Base-by-base conservation (phyloP, 352 stramenopile species). In the Aphanomyces invadans region DNA sequence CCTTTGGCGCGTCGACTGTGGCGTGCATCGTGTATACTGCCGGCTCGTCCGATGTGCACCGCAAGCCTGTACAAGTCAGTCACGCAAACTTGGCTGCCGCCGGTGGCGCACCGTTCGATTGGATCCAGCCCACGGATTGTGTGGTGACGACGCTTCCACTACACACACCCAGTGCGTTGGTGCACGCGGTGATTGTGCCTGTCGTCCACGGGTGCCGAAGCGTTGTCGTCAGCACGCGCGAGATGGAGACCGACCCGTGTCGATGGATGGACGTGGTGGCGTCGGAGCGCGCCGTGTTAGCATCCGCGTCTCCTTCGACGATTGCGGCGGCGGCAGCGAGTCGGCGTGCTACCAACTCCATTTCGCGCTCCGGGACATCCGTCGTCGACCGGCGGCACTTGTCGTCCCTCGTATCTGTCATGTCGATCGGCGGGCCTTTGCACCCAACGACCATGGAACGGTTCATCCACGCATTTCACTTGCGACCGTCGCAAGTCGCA, bases 21-120 rank as follows among this genome's bases (percentile, higher is more conserved):
- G 46, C 46, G n/a, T 54, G 46, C 21, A 10, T 54, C 10, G n/a
- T 54, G 46, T 54, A 54, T n/a, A 54, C 46, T 29, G n/a, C 46
- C 21, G 46, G 46, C 46, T 23, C 46, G 46, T 54, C 46, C 15
- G 36, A 15, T 54, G 46, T 10, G 26, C 46, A n/a, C n/a, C 10
- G n/a, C 10, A 54, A 54, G 21, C 46, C 46, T 12, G 46, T 54
- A 12, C 26, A 25, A 21, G 0, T 54, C 11, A 54, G 10, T 54
- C 46, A 54, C 10, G 46, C n/a, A 10, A 54, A 54, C 26, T 42
- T 42, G 36, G 46, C 46, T 29, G n/a, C 26, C 46, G 46, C 46
- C 46, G 46, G 10, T n/a, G 46, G 10, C n/a, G 10, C 10, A 11
- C n/a, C 46, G 10, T 54, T 11, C 26, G 46, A n/a, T 12, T 54